Evolutionary conservation across 768 basidiomycete species (phyloP), one percentile per base, ranked within the genome.

Genomic region (Neoboletus subvelutipes): DNA sequence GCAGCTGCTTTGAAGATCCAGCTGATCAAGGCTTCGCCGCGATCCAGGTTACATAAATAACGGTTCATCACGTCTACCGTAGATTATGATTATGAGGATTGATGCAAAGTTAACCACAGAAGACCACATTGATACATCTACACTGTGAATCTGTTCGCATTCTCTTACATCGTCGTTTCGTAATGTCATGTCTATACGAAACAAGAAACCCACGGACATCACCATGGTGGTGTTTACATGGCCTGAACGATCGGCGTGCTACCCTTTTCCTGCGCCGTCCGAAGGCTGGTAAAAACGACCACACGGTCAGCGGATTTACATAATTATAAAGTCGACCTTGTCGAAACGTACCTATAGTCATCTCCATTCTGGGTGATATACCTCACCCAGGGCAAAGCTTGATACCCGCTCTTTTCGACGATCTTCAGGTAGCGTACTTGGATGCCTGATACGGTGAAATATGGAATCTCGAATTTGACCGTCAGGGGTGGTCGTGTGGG

Each of bases 391-490:
- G 94, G 95, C 43, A 96, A 73, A 5, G 94, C 92, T 72, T 96
- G 93, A 72, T 99, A 98, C 20, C 94, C 97, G 59, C 91, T 93
- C 81, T 98, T 98, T 75, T 99, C 97, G 0, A 98, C 94, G 51
- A 99, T 94, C 75, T 98, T 98, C 60, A 99, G 82, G 73, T 98
- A 98, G 50, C 97, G 85, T 15, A 99, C 97, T 74, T 98, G 96
- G 56, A 98, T 94, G 5, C 95, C 95, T 0, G 94, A 95, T 5
- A 97, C 94, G 0, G 96, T 98, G 71, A 98, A 98, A 75, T 98
- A 98, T 0, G 97, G 96, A 41, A 99, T 98, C 76, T 98, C 96
- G 61, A 94, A 99, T 74, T 93, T 94, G 71, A 98, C 96, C 0
- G 92, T 92, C 60, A 98, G 97, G 1, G 97, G 97, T 11, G 94